Evolutionary conservation across 768 basidiomycete genomes (phyloP), one percentile per base, ranked within the genome.

Genomic region (Chiua virens): DNA sequence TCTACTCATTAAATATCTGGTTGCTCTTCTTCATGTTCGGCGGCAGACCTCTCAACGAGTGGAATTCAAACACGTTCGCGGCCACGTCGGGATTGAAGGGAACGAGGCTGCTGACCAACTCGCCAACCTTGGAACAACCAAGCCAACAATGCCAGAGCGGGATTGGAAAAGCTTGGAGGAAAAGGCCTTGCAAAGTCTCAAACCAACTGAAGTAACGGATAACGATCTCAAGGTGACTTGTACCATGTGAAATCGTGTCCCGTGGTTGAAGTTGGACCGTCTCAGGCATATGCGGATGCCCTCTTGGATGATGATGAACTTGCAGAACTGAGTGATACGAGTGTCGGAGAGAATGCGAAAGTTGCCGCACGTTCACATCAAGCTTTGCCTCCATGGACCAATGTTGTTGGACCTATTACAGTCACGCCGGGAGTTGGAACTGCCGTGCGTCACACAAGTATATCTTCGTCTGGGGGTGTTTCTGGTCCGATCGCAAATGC

Each of bases 41-140:
- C 72, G 62, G 5, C 68, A 54, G 9, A 60, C 63, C 3, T 83
- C 82, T 4, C 86, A 87, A 54, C 68, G 64, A 27, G 79, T 95
- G 39, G 65, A 64, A 34, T 76, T 96, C 42, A 71, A 82, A 56
- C 79, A 93, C 59, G 90, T 98, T 49, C 78, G 81, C 50, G 95
- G 86, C 0, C 95, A 97, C 61, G 75, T 73, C 10, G 92, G 92
- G 1, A 74, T 82, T 25, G 71, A 71, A 47, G 95, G 95, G 1
- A 98, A 98, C 64, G 94, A 98, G 47, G 85, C 80, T 38, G 95
- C 95, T 3, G 95, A 98, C 65, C 60, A 54, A 14, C 77, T 85
- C 49, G 92, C 92, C 4, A 86, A 82, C 50, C 28, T 68, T 6
- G 92, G 92, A 3, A 67, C 77, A 10, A 56, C 61, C 10, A 51